Base-by-base conservation (phyloP, 2,329 filamentous ascomycete species). In the Ophiostoma quercus region DNA sequence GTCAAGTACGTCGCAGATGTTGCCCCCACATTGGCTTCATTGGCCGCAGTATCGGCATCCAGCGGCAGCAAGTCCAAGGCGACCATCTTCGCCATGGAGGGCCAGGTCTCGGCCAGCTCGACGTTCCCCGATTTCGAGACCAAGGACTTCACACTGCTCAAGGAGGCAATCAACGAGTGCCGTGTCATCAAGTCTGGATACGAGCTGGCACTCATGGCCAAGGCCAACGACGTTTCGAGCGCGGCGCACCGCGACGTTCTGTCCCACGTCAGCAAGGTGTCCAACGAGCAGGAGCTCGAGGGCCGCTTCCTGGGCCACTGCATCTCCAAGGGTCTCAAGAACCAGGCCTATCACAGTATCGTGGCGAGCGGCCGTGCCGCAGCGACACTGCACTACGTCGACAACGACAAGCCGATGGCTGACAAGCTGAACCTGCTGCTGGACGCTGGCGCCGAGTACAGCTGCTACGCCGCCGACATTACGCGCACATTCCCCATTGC, bases 291-390 rank as follows among this genome's bases (percentile, higher is more conserved):
- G 43, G 91, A 97, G 77, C 87, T 97, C 41, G 90, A 96, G 77
- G 94, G 88, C 1, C 80, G 89, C 0, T 97, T 97, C 77, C 79
- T 96, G 12, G 88, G 92, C 77, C 84, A 85, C 39, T 96, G 92
- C 77, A 86, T 95, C 71, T 85, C 88, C 68, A 84, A 89, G 72
- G 91, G 91, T 32, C 90, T 90, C 68, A 90, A 88, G 77, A 88
- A 95, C 75, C 92, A 96, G 82, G 90, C 94, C 0, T 98, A 98
- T 79, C 87, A 91, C 74, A 89, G 90, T 71, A 97, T 98, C 75
- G 88, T 95, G 22, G 94, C 92, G 0, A 87, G 87, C 43, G 94
- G 94, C 12, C 85, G 88, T 5, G 89, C 91, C 19, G 94, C 91
- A 0, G 92, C 93, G 5, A 95, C 92, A 1, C 84, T 97, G 43